Conservation (phyloP, 805 yeast genomes). For the Yarrowia sp. region DNA sequence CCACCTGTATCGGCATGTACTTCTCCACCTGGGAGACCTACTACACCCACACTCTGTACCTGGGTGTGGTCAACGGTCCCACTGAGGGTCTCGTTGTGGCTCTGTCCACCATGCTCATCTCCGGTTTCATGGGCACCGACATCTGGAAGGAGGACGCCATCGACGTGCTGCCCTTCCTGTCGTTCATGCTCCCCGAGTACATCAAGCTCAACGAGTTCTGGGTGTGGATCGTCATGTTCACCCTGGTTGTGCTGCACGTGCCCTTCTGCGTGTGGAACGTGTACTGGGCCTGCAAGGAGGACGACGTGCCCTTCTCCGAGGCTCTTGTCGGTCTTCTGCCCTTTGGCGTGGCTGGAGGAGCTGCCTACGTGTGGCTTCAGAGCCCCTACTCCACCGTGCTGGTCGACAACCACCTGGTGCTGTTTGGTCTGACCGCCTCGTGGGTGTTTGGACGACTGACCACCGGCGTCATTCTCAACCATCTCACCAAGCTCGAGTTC, state of each 20-base stretch:
- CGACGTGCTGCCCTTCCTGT: slow-evolving; percentile 40
- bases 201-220: slow-evolving; percentile 45
- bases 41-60: slow-evolving; percentile 82
- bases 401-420: slow-evolving; percentile 58
- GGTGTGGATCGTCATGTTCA: slow-evolving; percentile 48
- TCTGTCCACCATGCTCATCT: slow-evolving; percentile 60
- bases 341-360: slow-evolving; percentile 61
- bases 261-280: slow-evolving; percentile 64
- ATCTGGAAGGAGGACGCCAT: slow-evolving; percentile 59
- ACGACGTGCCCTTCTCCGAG: slow-evolving; percentile 49
- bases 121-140: slow-evolving; percentile 66
- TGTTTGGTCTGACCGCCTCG: slow-evolving; percentile 79
- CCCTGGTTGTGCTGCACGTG: slow-evolving; percentile 62
- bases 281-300: slow-evolving; percentile 56
- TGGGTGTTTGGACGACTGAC: slow-evolving; percentile 85
- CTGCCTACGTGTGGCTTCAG: slow-evolving; percentile 57
- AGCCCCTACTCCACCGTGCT: slow-evolving; percentile 59
- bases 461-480: slow-evolving; percentile 70
- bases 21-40: slow-evolving; percentile 94
- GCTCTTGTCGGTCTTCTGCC: slow-evolving; percentile 69
- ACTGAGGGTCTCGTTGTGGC: slow-evolving; percentile 90
- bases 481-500: slow-evolving; percentile 81
- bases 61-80: slow-evolving; percentile 89
- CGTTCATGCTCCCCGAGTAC: slow-evolving; percentile 37
- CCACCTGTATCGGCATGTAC: slow-evolving; percentile 63